Conservation (phyloP, 1,284 basidiomycete genomes). For the Moesziomyces globuligerus region DNA sequence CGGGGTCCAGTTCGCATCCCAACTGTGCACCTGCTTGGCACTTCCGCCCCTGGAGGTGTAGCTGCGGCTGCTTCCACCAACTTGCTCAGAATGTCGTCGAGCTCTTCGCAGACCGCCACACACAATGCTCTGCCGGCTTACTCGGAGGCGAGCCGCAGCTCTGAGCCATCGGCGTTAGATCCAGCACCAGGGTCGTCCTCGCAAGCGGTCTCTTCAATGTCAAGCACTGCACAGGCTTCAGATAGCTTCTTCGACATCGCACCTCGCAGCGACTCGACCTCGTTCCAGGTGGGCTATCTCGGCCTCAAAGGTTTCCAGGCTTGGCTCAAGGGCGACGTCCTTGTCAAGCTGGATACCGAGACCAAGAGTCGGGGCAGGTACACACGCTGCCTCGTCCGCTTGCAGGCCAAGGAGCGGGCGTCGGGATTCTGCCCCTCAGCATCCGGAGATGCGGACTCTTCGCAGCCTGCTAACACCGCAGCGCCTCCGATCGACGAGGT, state of each 20-base stretch:
- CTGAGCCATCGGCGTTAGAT: background rate
- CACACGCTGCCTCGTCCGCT: constrained; percentile 26
- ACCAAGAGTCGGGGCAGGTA: constrained; percentile 34
- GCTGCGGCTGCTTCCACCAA: too few species aligned
- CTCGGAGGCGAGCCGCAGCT: constrained; percentile 14
- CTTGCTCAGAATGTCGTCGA: background rate
- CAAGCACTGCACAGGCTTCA: background rate
- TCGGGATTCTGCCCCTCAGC: background rate
- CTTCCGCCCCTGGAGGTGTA: too few species aligned
- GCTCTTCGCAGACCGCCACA: constrained; percentile 1
- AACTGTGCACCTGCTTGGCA: too few species aligned
- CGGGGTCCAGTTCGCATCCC: too few species aligned
- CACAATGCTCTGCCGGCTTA: constrained; percentile 23
- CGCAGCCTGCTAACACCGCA: background rate
- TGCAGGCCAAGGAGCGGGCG: constrained; percentile 26
- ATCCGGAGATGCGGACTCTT: background rate
- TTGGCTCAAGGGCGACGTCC: constrained; percentile 63
- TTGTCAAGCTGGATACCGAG: constrained; percentile 56
- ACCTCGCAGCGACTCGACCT: constrained; percentile 56
- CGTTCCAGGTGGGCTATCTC: constrained; percentile 65
- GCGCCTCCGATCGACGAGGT: constrained; percentile 6
- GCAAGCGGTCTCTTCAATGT: background rate
- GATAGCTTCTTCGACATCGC: constrained; percentile 63
- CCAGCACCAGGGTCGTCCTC: background rate
- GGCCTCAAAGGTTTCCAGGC: constrained; percentile 57